These are phyloP conservation scores for Xylaria sp. DNA, from an alignment of 2,329 filamentous ascomycete genomes.

Conservation along the genomic window DNA sequence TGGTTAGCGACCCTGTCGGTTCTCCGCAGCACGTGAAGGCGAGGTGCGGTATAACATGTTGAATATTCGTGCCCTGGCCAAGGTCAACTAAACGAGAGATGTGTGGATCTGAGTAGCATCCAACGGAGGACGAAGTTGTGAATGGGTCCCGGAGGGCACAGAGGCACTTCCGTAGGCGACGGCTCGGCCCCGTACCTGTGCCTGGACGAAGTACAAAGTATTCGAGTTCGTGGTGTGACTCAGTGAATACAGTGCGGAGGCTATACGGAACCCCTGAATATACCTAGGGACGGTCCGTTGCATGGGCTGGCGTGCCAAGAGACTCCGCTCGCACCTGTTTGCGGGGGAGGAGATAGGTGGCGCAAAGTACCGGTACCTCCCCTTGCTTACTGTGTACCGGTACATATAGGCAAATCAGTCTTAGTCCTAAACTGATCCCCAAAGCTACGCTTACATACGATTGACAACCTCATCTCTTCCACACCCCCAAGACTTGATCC, in stretches of 20 bases:
- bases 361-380: conserved; percentile 14
- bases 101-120: conserved; percentile 10
- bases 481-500: neutral
- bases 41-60: neutral
- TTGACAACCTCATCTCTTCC: conserved; percentile 5
- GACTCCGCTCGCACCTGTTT: neutral
- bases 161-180: conserved; percentile 1
- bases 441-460: neutral
- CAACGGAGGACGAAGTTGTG: conserved; percentile 1
- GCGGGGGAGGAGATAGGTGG: neutral
- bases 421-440: neutral
- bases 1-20: neutral
- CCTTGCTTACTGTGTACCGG: neutral
- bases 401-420: neutral
- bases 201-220: neutral
- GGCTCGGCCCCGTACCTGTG: conserved; percentile 10
- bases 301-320: neutral
- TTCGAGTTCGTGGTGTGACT: conserved; percentile 10
- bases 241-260: conserved; percentile 6
- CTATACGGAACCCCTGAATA: neutral
- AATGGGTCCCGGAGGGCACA: conserved; percentile 11
- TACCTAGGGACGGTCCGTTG: conserved; percentile 8
- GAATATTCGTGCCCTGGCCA: neutral
- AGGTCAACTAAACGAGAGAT: conserved; percentile 8
- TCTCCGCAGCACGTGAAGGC: neutral